Evolutionary conservation across 139 green algal species (phyloP).

Genomic region (Ettlia oleoabundans): DNA sequence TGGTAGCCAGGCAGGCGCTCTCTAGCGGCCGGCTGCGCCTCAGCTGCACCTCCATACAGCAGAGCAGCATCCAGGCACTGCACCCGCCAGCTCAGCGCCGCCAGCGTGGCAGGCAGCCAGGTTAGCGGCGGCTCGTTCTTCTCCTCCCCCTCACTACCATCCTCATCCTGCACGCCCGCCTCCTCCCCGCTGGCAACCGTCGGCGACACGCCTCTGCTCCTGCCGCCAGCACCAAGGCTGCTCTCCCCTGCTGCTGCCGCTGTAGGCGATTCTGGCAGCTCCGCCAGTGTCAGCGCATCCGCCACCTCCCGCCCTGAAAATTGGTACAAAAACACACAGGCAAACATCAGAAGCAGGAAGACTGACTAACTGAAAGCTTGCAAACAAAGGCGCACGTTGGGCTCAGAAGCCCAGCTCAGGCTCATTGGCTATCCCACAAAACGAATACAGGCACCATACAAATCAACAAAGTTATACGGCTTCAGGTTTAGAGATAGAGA

Average conservation of each 20-base stretch:
- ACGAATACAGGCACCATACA: no score
- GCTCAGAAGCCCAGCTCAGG: no score
- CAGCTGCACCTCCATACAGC: conserved; percentile 50
- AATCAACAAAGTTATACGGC: no score
- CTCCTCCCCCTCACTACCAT: no score
- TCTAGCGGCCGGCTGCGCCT: background rate
- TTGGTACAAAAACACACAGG: background rate
- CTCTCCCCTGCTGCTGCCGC: conserved; percentile 5
- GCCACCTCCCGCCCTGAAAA: conserved; percentile 21
- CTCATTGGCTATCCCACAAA: no score
- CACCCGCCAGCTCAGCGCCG: conserved; percentile 74
- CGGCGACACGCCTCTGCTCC: background rate
- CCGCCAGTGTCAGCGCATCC: background rate
- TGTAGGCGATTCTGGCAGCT: background rate
- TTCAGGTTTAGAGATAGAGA: no score
- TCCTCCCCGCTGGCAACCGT: background rate
- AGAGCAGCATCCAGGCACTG: conserved; percentile 71
- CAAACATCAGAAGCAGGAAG: background rate
- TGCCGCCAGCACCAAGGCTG: background rate
- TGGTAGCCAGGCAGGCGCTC: conserved; percentile 42
- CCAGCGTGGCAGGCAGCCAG: conserved; percentile 80
- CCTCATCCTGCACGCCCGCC: no score
- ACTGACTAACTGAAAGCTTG: no score
- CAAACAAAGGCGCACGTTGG: no score
- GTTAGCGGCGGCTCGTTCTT: conserved; percentile 55